These are phyloP conservation scores for Backusella liffmaniae DNA, from an alignment of 192 early-diverging fungal species.

Conservation along the genomic window DNA sequence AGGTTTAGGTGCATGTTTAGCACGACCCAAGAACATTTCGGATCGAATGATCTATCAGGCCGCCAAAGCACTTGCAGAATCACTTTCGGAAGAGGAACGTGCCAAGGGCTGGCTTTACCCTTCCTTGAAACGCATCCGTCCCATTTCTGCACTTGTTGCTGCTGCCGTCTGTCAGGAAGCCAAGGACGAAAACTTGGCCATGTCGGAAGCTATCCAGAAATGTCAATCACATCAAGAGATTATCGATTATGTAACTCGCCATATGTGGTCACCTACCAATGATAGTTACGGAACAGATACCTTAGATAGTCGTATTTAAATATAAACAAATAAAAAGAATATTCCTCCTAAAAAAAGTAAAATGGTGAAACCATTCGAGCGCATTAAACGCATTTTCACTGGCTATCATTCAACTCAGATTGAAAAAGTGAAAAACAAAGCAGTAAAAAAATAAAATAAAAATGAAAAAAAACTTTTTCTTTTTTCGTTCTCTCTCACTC, in stretches of 20 bases:
- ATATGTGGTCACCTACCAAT: constrained; percentile 33
- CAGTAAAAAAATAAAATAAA: not conserved
- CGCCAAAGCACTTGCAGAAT: constrained; percentile 75
- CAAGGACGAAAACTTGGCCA: constrained; percentile 18
- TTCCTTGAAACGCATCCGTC: constrained; percentile 82
- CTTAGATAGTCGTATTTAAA: constrained; percentile 4
- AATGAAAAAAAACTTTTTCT: constrained; percentile 5
- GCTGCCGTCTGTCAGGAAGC: constrained; percentile 67
- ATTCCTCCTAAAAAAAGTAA: not conserved
- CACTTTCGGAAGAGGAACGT: constrained; percentile 71
- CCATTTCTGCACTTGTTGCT: constrained; percentile 78
- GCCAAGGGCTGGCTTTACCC: constrained; percentile 80
- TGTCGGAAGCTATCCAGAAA: not conserved
- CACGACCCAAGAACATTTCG: constrained; percentile 67
- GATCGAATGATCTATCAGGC: constrained; percentile 84
- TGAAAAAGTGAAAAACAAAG: constrained; percentile 5
- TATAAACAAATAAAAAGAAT: not conserved
- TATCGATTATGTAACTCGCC: constrained; percentile 18
- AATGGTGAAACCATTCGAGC: not conserved
- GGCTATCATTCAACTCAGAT: not conserved
- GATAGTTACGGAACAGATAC: constrained; percentile 26
- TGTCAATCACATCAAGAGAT: constrained; percentile 12
- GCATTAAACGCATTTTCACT: not conserved
- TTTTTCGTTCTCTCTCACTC: not conserved
- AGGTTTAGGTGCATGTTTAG: constrained; percentile 83